These are phyloP conservation scores for Aspergillus fijiensis DNA, from an alignment of 2,329 filamentous ascomycete genomes.

Conservation along the genomic window DNA sequence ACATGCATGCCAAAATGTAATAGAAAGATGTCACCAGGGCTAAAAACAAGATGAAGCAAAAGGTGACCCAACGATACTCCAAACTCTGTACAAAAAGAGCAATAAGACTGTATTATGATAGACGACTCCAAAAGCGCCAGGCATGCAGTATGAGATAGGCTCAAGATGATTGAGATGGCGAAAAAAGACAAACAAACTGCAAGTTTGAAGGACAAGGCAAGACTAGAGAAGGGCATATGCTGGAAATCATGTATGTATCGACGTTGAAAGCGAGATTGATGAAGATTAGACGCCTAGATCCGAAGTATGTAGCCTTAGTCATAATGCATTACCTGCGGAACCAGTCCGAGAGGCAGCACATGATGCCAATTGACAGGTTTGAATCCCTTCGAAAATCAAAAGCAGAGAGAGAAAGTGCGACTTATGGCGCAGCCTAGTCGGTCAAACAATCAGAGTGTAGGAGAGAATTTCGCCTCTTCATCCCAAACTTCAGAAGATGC, in stretches of 20 bases:
- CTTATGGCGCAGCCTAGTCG: slow-evolving; percentile 18
- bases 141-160: slow-evolving; percentile 24
- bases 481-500: background rate
- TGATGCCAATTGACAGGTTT: background rate
- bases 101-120: slow-evolving; percentile 16
- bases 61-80: slow-evolving; percentile 17
- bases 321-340: slow-evolving; percentile 17
- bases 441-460: background rate
- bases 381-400: background rate
- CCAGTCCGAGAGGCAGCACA: slow-evolving; percentile 19
- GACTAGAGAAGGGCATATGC: background rate
- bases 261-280: background rate
- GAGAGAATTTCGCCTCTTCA: background rate
- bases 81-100: slow-evolving; percentile 18
- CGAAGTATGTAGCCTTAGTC: slow-evolving; percentile 10
- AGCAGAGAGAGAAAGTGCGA: slow-evolving; percentile 2
- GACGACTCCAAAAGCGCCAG: slow-evolving; percentile 28
- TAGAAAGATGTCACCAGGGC: slow-evolving; percentile 5
- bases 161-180: slow-evolving; percentile 3
- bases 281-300: background rate
- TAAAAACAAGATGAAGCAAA: slow-evolving; percentile 10
- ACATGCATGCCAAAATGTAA: slow-evolving; percentile 13
- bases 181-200: background rate
- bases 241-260: slow-evolving; percentile 1
- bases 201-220: slow-evolving; percentile 2